Evolutionary conservation across 129 eudicot species (phyloP), one percentile per base, ranked within the genome.

Genomic region (Saposhnikovia divaricata): DNA sequence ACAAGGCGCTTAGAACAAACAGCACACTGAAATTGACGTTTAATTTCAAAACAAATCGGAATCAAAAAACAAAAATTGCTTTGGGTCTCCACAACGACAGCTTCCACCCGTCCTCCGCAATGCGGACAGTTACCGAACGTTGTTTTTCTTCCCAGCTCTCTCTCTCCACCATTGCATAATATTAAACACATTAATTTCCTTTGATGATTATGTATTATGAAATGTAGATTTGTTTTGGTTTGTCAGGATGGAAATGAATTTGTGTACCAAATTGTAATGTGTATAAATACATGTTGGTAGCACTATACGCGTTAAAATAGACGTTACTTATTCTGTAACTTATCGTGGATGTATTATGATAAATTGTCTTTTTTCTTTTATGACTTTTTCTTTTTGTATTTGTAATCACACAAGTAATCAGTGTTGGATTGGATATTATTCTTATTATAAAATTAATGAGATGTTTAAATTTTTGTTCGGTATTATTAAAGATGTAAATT

Each of bases 1-100:
- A 88, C 85, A 68, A 88, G 77, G 16, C 87, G 87, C 63, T 83
- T 85, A 4, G 80, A 83, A 79, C 91, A 88, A 34, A 38, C 48
- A 53, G 84, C 81, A 50, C 91, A 88, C 6, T 78, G n/a, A 57
- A 85, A 88, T 81, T 81, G 85, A 45, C 91, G 88, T 76, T 85
- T 88, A 78, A 50, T 81, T 76, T 81, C 39, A 76, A 74, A 85
- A 19, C 88, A 83, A 61, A 88, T 59, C 1, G 89, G 85, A 25
- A 73, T 73, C 2, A 83, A 12, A 75, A 81, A 75, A 14, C 82
- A 88, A 8, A 88, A 81, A 42, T 78, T 83, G 83, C 87, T 82
- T 43, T 44, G 81, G 57, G 83, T 85, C 83, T 88, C 83, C 9
- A 68, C 42, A 74, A 85, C 87, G 9, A 88, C 72, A 13, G 85